phyloP scores from a whole-genome alignment of 306 rosid genomes.

The Cicer arietinum region DNA sequence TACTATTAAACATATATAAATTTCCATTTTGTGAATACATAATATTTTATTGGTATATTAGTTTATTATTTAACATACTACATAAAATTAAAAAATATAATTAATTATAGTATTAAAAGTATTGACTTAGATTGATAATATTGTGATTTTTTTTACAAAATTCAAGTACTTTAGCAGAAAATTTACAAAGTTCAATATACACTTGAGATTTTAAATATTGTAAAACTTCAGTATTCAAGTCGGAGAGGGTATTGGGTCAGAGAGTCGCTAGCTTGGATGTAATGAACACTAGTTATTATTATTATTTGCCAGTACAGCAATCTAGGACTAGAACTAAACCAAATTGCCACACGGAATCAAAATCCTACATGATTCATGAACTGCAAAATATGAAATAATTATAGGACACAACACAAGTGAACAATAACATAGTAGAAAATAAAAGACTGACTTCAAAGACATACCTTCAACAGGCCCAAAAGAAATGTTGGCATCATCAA shows the following conservation, averaged over 20 bases:
- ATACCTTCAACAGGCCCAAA: slow-evolving; percentile 96
- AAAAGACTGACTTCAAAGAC: slow-evolving; percentile 31
- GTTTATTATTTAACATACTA: neutral
- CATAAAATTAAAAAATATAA: neutral
- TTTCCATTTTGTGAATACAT: neutral
- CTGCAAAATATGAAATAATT: slow-evolving; percentile 30
- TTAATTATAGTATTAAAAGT: neutral
- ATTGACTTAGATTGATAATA: neutral
- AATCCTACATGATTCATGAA: slow-evolving; percentile 37
- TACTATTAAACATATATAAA: neutral
- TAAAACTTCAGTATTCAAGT: neutral
- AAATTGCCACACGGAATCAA: slow-evolving; percentile 13
- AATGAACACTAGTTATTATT: slow-evolving; percentile 29
- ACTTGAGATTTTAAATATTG: neutral
- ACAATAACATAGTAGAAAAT: slow-evolving; percentile 43
- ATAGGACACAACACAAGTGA: slow-evolving; percentile 26
- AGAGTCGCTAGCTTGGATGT: neutral
- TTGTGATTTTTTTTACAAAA: neutral
- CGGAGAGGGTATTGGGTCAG: neutral
- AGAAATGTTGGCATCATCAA: slow-evolving; percentile 83
- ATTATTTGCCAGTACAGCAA: slow-evolving; percentile 20
- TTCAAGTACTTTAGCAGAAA: neutral
- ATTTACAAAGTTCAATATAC: neutral
- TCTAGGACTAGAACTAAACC: slow-evolving; percentile 30
- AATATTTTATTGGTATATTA: neutral